Percentiles rank a stretch among this genome's conserved stretches.
These are phyloP conservation scores for Malus asiatica DNA, from an alignment of 306 rosid genomes.

Conservation along the genomic window DNA sequence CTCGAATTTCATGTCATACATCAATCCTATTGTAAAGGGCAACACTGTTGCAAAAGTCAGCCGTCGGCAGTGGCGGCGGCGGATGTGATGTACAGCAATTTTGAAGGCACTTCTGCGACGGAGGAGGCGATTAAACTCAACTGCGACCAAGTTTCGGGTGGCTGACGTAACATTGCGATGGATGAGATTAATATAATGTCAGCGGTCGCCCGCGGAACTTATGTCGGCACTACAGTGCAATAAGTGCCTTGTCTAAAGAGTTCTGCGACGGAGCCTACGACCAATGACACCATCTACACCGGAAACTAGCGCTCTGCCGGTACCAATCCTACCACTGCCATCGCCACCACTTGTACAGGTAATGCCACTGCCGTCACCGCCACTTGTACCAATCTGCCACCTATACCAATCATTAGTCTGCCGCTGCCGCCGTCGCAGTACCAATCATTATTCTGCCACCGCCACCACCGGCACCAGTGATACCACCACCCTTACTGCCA, in stretches of 20 bases:
- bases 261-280: neutral
- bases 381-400: no score
- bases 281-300: no score
- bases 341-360: no score
- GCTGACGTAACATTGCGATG: conserved; percentile 10
- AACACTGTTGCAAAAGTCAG: neutral
- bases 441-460: no score
- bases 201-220: neutral
- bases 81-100: conserved; percentile 3
- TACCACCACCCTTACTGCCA: no score
- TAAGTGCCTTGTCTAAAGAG: neutral
- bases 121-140: conserved; percentile 12
- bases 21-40: neutral
- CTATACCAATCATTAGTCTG: no score
- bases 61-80: conserved; percentile 8
- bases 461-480: no score
- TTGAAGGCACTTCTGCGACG: conserved; percentile 17
- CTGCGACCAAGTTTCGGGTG: conserved; percentile 2
- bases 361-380: no score
- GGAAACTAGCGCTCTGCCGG: no score
- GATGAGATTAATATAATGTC: conserved; percentile 6
- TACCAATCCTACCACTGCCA: neutral
- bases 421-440: no score
- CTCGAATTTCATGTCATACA: no score
- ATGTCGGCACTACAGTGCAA: neutral